Evolutionary conservation across 2,329 filamentous ascomycete genomes (phyloP).

Genomic region (Ampelomyces quisqualis): DNA sequence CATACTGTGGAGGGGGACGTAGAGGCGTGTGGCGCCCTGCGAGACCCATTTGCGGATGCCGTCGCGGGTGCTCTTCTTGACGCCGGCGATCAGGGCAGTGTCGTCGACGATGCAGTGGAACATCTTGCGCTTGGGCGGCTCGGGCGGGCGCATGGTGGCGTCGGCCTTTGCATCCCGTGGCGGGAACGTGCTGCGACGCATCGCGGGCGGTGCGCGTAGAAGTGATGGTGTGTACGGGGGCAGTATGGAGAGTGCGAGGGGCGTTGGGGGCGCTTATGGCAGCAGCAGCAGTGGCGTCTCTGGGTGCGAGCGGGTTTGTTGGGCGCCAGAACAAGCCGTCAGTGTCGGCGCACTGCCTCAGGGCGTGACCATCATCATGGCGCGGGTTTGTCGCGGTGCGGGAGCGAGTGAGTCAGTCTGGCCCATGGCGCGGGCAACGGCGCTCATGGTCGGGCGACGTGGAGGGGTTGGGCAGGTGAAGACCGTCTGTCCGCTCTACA

Average conservation of each 20-base stretch:
- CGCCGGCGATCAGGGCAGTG: slow-evolving; percentile 52
- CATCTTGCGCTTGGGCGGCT: slow-evolving; percentile 47
- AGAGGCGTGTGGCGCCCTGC: slow-evolving; percentile 52
- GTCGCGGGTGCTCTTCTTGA: slow-evolving; percentile 54
- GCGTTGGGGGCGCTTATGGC: slow-evolving; percentile 7
- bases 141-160: slow-evolving; percentile 27
- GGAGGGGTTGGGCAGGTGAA: slow-evolving; percentile 18
- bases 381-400: slow-evolving; percentile 24
- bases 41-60: slow-evolving; percentile 55
- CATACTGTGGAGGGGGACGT: slow-evolving; percentile 55
- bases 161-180: slow-evolving; percentile 31
- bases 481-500: slow-evolving; percentile 13
- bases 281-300: slow-evolving; percentile 4
- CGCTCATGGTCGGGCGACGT: slow-evolving; percentile 12
- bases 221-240: slow-evolving; percentile 8
- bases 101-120: slow-evolving; percentile 59
- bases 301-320: slow-evolving; percentile 25
- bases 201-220: slow-evolving; percentile 14
- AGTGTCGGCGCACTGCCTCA: slow-evolving; percentile 22
- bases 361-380: slow-evolving; percentile 28
- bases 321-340: slow-evolving; percentile 28
- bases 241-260: slow-evolving; percentile 5
- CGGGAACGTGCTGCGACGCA: slow-evolving; percentile 38
- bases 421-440: slow-evolving; percentile 22
- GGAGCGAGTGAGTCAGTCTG: slow-evolving; percentile 21